Percentiles rank a stretch among this genome's conserved stretches.
phyloP scores from a whole-genome alignment of 495 filamentous ascomycete genomes.

The Penicillium malachiteum region DNA sequence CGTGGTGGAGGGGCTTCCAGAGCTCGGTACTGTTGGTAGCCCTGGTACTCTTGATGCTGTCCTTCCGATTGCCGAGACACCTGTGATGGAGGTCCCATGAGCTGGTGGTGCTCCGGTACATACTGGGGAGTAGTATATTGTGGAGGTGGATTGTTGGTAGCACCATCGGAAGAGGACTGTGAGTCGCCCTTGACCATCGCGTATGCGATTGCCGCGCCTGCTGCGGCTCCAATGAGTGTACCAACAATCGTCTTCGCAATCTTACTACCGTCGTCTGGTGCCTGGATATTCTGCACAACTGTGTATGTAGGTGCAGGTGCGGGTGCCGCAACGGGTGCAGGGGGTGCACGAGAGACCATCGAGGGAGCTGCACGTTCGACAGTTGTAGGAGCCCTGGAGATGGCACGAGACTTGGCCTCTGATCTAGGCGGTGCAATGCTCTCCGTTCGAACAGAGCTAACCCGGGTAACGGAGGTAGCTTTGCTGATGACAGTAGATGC shows the following conservation, averaged over 20 bases:
- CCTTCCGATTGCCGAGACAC: constrained; percentile 18
- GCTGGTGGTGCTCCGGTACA: constrained; percentile 28
- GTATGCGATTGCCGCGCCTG: constrained; percentile 73
- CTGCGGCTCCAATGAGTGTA: constrained; percentile 72
- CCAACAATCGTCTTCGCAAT: constrained; percentile 63
- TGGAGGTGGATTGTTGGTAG: constrained; percentile 19
- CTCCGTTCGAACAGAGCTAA: constrained; percentile 29
- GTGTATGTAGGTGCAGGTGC: constrained; percentile 12
- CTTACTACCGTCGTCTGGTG: constrained; percentile 39
- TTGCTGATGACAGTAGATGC: constrained; percentile 17
- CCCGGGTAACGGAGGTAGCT: constrained; percentile 31
- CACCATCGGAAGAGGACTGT: constrained; percentile 19
- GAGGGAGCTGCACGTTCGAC: constrained; percentile 26
- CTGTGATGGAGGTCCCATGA: constrained; percentile 29
- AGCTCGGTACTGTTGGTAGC: constrained; percentile 23
- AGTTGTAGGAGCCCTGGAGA: constrained; percentile 32
- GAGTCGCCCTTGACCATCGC: constrained; percentile 60
- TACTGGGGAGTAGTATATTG: constrained; percentile 29
- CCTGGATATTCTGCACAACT: constrained; percentile 26
- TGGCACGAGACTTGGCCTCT: constrained; percentile 28
- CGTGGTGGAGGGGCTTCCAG: constrained; percentile 45
- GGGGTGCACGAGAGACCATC: constrained; percentile 26
- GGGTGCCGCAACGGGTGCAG: constrained; percentile 10
- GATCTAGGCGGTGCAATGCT: constrained; percentile 31
- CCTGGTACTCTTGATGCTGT: constrained; percentile 9